Conservation (phyloP, 176 grass and related monocot species). For the Ensete ventricosum region DNA sequence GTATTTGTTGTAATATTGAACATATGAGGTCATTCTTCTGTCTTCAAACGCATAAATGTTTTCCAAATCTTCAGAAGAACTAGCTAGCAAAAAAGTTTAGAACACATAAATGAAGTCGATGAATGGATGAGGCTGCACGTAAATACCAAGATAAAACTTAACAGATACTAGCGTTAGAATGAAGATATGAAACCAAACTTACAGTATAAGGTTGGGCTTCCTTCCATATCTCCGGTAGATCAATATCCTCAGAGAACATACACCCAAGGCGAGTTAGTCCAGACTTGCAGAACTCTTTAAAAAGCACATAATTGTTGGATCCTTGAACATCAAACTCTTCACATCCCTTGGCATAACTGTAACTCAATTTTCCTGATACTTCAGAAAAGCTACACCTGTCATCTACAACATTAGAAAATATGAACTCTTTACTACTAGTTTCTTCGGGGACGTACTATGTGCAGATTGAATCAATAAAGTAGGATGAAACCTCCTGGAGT, state of each 20-base stretch:
- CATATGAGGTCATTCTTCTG: background rate
- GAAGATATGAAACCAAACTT: conserved; percentile 30
- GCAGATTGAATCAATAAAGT: background rate
- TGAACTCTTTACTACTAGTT: background rate
- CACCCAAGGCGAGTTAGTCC: conserved; percentile 60
- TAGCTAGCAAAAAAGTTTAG: background rate
- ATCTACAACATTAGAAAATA: conserved; percentile 12
- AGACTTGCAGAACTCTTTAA: conserved; percentile 59
- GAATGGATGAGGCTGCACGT: background rate
- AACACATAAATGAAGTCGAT: background rate
- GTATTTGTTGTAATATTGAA: background rate
- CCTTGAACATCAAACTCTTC: conserved; percentile 22
- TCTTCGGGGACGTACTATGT: background rate
- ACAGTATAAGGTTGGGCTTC: conserved; percentile 35
- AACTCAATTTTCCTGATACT: conserved; percentile 17
- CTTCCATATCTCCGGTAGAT: conserved; percentile 69
- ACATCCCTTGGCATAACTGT: conserved; percentile 7
- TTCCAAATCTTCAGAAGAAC: background rate
- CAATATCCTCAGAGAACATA: conserved; percentile 38
- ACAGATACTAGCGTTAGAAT: background rate
- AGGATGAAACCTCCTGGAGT: conserved; percentile 14
- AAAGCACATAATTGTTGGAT: conserved; percentile 46
- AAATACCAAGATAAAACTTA: background rate
- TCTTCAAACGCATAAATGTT: background rate
- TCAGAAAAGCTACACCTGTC: conserved; percentile 5